Evolutionary conservation across 179 eudicot species (phyloP).

Genomic region (Beta corolliflora): DNA sequence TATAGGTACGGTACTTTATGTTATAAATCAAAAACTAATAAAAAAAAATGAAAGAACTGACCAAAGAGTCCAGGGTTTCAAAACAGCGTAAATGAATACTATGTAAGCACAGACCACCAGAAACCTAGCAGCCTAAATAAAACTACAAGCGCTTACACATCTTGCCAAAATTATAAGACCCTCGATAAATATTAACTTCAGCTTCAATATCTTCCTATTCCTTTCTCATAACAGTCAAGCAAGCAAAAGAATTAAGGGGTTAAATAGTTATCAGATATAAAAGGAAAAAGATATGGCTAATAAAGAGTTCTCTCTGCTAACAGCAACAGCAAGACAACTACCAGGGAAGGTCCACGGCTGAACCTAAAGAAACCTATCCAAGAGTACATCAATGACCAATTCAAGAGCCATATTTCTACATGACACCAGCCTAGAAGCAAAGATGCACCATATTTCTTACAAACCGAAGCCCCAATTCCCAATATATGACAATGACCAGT

Average conservation of each 20-base stretch:
- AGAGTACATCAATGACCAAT: not conserved
- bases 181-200: not conserved
- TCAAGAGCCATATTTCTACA: not conserved
- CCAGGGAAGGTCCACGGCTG: not conserved
- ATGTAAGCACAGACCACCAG: not conserved
- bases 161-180: not conserved
- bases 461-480: not conserved
- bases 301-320: not conserved
- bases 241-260: not conserved
- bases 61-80: not conserved
- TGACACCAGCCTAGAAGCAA: not conserved
- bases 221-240: not conserved
- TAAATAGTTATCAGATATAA: not conserved
- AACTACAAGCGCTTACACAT: not conserved
- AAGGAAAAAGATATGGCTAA: not conserved
- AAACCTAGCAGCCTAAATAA: not conserved
- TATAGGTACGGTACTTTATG: not conserved
- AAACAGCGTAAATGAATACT: not conserved
- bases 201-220: not conserved
- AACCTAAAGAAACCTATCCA: not conserved
- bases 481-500: not conserved
- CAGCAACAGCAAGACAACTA: not conserved
- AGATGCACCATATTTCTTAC: not conserved
- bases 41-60: not conserved
- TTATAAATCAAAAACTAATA: not conserved